phyloP scores from a whole-genome alignment of 495 filamentous ascomycete species.

The Trichoderma gamsii region DNA sequence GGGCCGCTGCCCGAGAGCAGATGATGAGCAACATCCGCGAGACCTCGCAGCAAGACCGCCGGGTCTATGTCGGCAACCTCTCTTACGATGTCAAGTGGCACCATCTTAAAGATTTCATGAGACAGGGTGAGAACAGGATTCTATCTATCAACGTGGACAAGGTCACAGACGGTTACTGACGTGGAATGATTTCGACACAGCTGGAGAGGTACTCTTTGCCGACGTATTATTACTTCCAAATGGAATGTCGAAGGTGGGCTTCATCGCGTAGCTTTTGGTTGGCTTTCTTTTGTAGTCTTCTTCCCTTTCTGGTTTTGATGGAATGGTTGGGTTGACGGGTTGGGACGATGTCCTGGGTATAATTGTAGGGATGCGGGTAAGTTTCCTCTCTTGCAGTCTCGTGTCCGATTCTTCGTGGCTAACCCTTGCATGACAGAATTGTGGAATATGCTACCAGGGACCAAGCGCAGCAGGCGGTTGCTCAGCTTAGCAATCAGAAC shows the following conservation, averaged over 20 bases:
- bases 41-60: conserved; percentile 94
- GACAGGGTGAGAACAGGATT: conserved; percentile 70
- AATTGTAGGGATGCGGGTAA: conserved; percentile 99
- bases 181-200: conserved; percentile 40
- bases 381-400: conserved; percentile 30
- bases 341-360: conserved; percentile 81
- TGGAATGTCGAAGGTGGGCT: conserved; percentile 99
- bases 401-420: background rate
- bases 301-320: conserved; percentile 69
- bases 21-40: conserved; percentile 94
- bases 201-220: conserved; percentile 98
- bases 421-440: conserved; percentile 60
- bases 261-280: conserved; percentile 82
- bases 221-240: conserved; percentile 99
- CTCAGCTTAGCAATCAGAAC: conserved; percentile 97
- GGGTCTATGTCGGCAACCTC: conserved; percentile 98
- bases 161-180: conserved; percentile 17
- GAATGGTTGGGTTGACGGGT: conserved; percentile 98
- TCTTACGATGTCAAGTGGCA: conserved; percentile 99
- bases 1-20: conserved; percentile 76
- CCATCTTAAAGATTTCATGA: conserved; percentile 99
- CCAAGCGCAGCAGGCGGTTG: conserved; percentile 95
- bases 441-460: conserved; percentile 99
- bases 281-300: conserved; percentile 64
- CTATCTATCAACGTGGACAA: conserved; percentile 15